Evolutionary conservation across 2,329 filamentous ascomycete genomes (phyloP).

Genomic region (Fusarium nygamai): DNA sequence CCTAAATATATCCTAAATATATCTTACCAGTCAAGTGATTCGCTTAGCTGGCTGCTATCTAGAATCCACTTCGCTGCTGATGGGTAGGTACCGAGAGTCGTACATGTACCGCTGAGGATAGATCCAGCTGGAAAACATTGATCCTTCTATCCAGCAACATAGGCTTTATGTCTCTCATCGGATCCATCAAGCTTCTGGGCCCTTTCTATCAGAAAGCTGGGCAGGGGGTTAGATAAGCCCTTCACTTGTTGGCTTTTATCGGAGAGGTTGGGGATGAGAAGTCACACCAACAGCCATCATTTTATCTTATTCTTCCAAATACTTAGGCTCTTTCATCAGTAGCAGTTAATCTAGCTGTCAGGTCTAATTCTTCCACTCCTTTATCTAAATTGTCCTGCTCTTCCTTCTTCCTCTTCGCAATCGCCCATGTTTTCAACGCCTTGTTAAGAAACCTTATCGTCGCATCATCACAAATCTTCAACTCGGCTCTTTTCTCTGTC

Average conservation of each 20-base stretch:
- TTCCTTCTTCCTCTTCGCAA: background rate
- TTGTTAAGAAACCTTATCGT: background rate
- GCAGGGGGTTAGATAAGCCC: background rate
- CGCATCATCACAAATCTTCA: background rate
- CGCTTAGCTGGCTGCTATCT: background rate
- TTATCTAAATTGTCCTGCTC: background rate
- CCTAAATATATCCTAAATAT: too few species aligned
- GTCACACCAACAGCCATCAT: background rate
- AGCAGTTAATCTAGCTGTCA: too few species aligned
- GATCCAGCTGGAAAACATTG: background rate
- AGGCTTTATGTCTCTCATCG: background rate
- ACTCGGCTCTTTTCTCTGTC: background rate
- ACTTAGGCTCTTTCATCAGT: fast-evolving
- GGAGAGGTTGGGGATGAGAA: background rate
- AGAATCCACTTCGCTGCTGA: background rate
- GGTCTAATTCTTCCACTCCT: background rate
- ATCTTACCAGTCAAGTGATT: too few species aligned
- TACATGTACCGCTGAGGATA: background rate
- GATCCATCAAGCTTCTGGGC: background rate
- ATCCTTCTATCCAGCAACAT: background rate
- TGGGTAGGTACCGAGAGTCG: background rate
- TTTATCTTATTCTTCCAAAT: background rate
- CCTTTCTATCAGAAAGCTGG: background rate
- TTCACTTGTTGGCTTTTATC: background rate
- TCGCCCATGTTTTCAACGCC: too few species aligned